Evolutionary conservation across 768 basidiomycete species (phyloP).

Genomic region (Mycena indigotica): DNA sequence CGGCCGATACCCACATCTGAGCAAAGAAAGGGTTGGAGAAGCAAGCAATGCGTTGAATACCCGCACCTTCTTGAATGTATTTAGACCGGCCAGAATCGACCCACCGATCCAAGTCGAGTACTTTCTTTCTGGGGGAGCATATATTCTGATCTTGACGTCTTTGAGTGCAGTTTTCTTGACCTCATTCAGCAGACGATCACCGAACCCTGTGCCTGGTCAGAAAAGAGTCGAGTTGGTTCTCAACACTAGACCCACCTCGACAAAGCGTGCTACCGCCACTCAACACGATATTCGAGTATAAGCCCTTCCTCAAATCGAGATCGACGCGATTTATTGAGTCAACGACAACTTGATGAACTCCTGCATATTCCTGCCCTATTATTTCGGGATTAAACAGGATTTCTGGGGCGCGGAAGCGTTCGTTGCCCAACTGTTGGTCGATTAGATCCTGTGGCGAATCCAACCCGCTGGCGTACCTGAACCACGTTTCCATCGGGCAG

Average conservation of each 20-base stretch:
- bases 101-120: constrained; percentile 98
- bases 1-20: constrained; percentile 99
- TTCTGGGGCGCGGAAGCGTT: constrained; percentile 96
- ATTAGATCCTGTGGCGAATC: constrained; percentile 19
- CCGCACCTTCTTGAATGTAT: constrained; percentile 93
- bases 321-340: constrained; percentile 97
- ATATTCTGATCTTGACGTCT: constrained; percentile 98
- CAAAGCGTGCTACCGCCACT: constrained; percentile 96
- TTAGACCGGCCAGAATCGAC: constrained; percentile 92
- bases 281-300: constrained; percentile 96
- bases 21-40: no score
- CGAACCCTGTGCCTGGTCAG: constrained; percentile 64
- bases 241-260: constrained; percentile 59
- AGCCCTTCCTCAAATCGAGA: constrained; percentile 89
- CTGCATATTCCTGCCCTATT: constrained; percentile 93
- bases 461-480: constrained; percentile 54
- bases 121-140: constrained; percentile 98
- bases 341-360: constrained; percentile 98
- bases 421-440: constrained; percentile 75
- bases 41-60: constrained; percentile 16
- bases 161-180: constrained; percentile 94
- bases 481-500: constrained; percentile 95
- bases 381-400: constrained; percentile 97
- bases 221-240: background rate
- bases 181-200: constrained; percentile 93